Percentiles rank a stretch among this genome's conserved stretches.
These are phyloP conservation scores for Globisporangium mamillatum DNA, from an alignment of 352 stramenopile genomes.

Conservation along the genomic window DNA sequence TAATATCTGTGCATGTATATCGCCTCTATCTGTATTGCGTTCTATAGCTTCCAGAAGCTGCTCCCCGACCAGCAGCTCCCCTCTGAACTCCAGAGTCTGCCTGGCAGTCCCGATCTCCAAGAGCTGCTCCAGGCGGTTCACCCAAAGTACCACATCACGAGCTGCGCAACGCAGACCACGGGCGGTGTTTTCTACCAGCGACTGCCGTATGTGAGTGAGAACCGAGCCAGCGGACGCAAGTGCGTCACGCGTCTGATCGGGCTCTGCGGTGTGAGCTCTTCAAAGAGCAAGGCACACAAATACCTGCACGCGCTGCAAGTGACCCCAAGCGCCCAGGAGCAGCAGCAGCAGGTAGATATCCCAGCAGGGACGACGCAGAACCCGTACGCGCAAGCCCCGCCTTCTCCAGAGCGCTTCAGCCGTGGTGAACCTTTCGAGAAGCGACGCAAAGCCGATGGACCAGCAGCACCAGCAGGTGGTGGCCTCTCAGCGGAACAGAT, in stretches of 20 bases:
- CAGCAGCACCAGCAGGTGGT: not conserved
- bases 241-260: not conserved
- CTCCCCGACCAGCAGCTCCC: not conserved
- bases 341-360: not conserved
- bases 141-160: not conserved
- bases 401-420: not conserved
- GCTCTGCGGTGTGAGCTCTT: not conserved
- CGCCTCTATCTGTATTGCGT: not conserved
- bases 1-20: not conserved
- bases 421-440: not conserved
- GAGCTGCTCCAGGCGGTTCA: not conserved
- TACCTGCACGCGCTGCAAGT: not conserved
- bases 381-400: not conserved
- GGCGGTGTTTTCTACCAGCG: not conserved
- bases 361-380: not conserved
- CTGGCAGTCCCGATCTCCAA: not conserved
- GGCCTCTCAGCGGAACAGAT: constrained; percentile 54
- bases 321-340: not conserved
- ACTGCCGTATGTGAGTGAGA: not conserved
- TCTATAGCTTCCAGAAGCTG: not conserved
- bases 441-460: not conserved
- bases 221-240: not conserved
- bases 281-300: not conserved
- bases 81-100: not conserved
- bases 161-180: not conserved